These are phyloP conservation scores for Sanguinoderma infundibulare DNA, from an alignment of 1,284 basidiomycete species.

Conservation along the genomic window DNA sequence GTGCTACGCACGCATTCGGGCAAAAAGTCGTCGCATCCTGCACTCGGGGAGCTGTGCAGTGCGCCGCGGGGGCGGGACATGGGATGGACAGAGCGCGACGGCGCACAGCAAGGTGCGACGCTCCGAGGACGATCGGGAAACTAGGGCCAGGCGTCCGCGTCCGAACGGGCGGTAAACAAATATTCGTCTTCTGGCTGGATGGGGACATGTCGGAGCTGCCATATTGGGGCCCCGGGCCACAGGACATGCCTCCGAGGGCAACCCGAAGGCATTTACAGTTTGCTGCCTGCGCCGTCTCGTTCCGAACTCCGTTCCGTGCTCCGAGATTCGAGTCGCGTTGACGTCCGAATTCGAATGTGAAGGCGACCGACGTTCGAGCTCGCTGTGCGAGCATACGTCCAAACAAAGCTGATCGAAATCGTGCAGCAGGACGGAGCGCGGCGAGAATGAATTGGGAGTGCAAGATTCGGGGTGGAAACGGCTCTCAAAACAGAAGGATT, in stretches of 20 bases:
- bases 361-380: too few relatives aligned
- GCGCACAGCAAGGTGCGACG: not conserved
- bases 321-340: not conserved
- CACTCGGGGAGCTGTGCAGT: not conserved
- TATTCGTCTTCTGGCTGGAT: not conserved
- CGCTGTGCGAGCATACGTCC: too few relatives aligned
- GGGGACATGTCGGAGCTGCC: not conserved
- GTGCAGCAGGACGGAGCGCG: too few relatives aligned
- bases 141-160: too few relatives aligned
- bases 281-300: not conserved
- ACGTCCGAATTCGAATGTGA: too few relatives aligned
- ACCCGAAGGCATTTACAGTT: too few relatives aligned
- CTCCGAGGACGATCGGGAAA: not conserved
- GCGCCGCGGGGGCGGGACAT: not conserved
- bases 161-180: too few relatives aligned
- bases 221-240: not conserved
- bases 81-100: not conserved
- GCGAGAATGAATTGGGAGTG: too few relatives aligned
- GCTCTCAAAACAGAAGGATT: not conserved
- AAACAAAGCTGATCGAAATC: too few relatives aligned
- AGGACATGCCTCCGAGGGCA: not conserved
- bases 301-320: not conserved
- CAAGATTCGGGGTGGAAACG: not conserved
- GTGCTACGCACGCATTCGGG: not conserved
- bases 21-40: not conserved